A percentile compares a stretch with the other conserved stretches of the same genome.
These are phyloP conservation scores for Rutidosis leptorrhynchoides DNA, from an alignment of 129 eudicot species.

Conservation along the genomic window DNA sequence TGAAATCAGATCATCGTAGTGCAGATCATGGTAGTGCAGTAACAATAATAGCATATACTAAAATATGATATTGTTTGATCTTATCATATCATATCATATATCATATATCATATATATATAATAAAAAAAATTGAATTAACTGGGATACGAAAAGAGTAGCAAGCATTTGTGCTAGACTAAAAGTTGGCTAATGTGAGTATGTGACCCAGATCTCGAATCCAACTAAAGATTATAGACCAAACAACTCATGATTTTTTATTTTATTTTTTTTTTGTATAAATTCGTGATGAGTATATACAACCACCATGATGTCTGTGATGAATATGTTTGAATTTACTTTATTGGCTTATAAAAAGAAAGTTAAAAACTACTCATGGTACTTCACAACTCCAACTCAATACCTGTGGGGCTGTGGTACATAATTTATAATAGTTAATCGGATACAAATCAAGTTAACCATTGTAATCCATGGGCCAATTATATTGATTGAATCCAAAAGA, in stretches of 20 bases:
- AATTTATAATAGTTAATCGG: not conserved
- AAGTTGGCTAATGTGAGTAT: too few species aligned
- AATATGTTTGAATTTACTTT: too few species aligned
- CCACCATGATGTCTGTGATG: too few species aligned
- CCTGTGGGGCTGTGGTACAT: not conserved
- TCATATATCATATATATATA: too few species aligned
- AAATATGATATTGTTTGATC: not conserved
- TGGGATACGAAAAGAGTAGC: not conserved
- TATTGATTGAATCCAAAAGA: not conserved
- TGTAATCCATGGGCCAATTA: not conserved
- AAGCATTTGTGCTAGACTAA: too few species aligned
- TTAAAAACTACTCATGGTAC: not conserved
- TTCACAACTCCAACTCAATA: not conserved
- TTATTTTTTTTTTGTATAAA: too few species aligned
- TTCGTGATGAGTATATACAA: too few species aligned
- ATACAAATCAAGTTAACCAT: not conserved
- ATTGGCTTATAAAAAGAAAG: too few species aligned
- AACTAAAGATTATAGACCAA: too few species aligned
- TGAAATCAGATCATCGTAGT: constrained; percentile 16
- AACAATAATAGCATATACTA: not conserved
- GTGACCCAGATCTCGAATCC: too few species aligned
- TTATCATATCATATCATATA: not conserved
- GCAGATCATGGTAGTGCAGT: not conserved
- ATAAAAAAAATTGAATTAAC: too few species aligned
- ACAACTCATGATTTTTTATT: too few species aligned